Base-by-base conservation (phyloP, 306 rosid species). In the Sophora flavescens region DNA sequence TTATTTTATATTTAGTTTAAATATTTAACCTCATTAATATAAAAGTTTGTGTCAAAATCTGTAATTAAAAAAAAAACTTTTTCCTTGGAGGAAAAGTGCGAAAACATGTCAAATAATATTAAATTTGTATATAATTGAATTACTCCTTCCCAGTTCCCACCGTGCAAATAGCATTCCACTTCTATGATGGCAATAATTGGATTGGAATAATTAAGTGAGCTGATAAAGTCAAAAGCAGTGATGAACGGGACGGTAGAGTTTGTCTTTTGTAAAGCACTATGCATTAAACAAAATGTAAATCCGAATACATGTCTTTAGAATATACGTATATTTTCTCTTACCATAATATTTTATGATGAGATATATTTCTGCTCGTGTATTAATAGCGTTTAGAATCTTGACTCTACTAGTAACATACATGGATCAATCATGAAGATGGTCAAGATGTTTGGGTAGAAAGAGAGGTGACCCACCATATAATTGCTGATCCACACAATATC, bases 161-260 rank as follows among this genome's bases (percentile, higher is more conserved):
- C 75, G 52, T 15, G 52, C 66, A 70, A 45, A 18, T 57, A 57
- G 8, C 36, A 74, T 47, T 17, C 45, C 65, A 14, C 63, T 33
- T 52, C 51, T 72, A 33, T 36, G 48, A 70, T 52, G 41, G 68
- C 14, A 72, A 75, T 44, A 56, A 63, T 56, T 58, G 71, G 58
- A 74, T 77, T 22, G 22, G 22, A 22, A 22, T 22, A 22, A 22
- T 22, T 77, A 68, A 52, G 78, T 36, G 28, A 60, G 78, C 63
- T 62, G 83, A 75, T 50, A 68, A 76, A 78, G 72, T 62, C 75
- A 59, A 84, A 81, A 63, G 79, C 28, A 30, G 42, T 38, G 68
- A 70, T 62, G 12, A 72, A 57, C 58, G 70, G 50, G 76, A 57
- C 58, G 70, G 50, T 57, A 47, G 44, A 62, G 28, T 69, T 74